Conservation (phyloP, 116 monocot species). For the Cymodocea nodosa region DNA sequence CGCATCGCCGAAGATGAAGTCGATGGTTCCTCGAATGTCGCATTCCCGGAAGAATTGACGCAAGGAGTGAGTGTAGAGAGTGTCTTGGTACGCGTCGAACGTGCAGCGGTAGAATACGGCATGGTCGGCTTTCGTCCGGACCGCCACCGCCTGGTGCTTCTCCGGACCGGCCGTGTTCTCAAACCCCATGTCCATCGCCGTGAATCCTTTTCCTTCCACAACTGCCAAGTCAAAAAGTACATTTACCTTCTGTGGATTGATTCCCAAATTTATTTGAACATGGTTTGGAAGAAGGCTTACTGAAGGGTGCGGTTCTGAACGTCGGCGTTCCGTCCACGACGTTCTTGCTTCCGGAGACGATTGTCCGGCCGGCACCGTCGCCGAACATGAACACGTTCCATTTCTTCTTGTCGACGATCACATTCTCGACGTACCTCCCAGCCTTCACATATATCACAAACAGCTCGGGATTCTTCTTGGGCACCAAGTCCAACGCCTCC, state of each 20-base stretch:
- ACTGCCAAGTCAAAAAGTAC: conserved; percentile 1
- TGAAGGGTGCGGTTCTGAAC: conserved; percentile 38
- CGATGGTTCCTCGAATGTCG: conserved; percentile 26
- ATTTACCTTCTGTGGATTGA: no score
- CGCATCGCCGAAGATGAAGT: conserved; percentile 40
- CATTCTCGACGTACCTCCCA: conserved; percentile 39
- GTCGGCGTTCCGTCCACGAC: conserved; percentile 43
- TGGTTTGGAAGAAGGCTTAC: conserved; percentile 15
- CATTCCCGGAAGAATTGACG: conserved; percentile 38
- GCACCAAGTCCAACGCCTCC: conserved; percentile 32
- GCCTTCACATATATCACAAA: conserved; percentile 51
- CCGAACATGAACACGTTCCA: conserved; percentile 50
- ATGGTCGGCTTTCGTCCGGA: conserved; percentile 16
- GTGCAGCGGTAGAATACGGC: conserved; percentile 28
- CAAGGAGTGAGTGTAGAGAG: conserved; percentile 26
- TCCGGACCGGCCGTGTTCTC: conserved; percentile 24
- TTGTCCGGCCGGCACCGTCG: conserved; percentile 33
- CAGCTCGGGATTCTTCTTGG: conserved; percentile 15
- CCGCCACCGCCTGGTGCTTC: conserved; percentile 33
- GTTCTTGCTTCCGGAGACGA: conserved; percentile 32
- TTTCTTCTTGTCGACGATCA: conserved; percentile 32
- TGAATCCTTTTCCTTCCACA: conserved; percentile 20
- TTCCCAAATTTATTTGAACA: no score
- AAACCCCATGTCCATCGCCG: conserved; percentile 29
- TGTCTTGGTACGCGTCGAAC: conserved; percentile 36